Base-by-base conservation (phyloP, 805 yeast species). In the Wickerhamiella sorbophila region DNA sequence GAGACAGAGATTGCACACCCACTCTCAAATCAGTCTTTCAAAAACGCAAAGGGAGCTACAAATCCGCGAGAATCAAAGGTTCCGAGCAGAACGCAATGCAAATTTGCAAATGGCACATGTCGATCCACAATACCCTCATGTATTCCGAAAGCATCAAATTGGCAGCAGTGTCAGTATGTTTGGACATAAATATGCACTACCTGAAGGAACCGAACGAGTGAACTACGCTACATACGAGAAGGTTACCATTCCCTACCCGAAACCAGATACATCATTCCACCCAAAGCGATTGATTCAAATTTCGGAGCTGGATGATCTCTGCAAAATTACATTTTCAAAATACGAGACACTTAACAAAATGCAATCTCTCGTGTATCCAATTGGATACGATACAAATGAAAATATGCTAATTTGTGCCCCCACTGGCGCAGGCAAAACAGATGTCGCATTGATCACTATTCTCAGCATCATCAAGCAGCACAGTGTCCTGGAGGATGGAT, bases 351-450 rank as follows among this genome's bases (percentile, higher is more conserved):
- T 88, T 50, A 88, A 88, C 61, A 72, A 81, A 50, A 81, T 91
- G 71, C 98, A 88, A 61, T 79, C 94, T 15, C 66, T 91, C 46
- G 93, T 88, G 1, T 91, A 69, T 51, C 94, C 94, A 0, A 84
- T 87, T 12, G 97, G 95, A 0, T 91, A 88, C 58, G 76, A 80
- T 42, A 80, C 96, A 4, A 86, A 83, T 58, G 96, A 88, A 53
- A 88, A 88, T 55, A 83, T 91, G 95, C 65, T 87, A 39, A 85
- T 87, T 4, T 87, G 96, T 74, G 95, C 96, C 0, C 96, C 96
- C 1, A 87, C 96, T 0, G 96, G 96, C 69, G 95, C 96, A 4
- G 96, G 96, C 72, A 87, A 87, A 57, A 87, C 96, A 0, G 95
- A 87, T 59, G 88, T 87, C 21, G 96, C 96, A 0, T 61, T 87